Conservation (phyloP, 2,329 filamentous ascomycete species). For the Ciborinia camelliae region DNA sequence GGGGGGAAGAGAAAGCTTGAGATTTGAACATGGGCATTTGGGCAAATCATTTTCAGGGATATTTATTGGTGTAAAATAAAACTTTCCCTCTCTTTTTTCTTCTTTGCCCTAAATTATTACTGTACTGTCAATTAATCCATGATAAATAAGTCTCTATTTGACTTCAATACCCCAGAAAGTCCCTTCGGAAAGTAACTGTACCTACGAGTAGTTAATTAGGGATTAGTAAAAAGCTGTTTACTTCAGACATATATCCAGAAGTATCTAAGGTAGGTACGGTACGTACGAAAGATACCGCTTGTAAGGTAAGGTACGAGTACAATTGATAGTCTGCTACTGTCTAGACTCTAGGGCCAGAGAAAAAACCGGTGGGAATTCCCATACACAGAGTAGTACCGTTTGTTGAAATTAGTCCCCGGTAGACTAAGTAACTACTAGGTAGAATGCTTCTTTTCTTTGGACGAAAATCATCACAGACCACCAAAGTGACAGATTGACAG, state of each 20-base stretch:
- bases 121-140: neutral
- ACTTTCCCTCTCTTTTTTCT: neutral
- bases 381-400: neutral
- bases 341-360: neutral
- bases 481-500: slow-evolving; percentile 7
- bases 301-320: neutral
- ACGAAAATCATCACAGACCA: slow-evolving; percentile 13
- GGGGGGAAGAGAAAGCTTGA: neutral
- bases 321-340: no score
- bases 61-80: neutral
- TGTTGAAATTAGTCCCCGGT: slow-evolving; percentile 7
- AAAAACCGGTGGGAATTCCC: slow-evolving; percentile 2
- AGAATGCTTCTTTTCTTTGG: slow-evolving; percentile 3
- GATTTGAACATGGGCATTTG: slow-evolving; percentile 8
- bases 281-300: neutral
- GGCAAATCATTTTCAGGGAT: slow-evolving; percentile 11
- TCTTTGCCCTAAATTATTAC: neutral
- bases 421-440: neutral
- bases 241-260: neutral
- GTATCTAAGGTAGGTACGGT: neutral
- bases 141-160: neutral
- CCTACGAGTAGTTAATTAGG: neutral
- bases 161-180: slow-evolving; percentile 10
- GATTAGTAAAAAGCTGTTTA: neutral
- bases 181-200: neutral